These are phyloP conservation scores for Neohortaea acidophila DNA, from an alignment of 495 filamentous ascomycete genomes.

Conservation along the genomic window DNA sequence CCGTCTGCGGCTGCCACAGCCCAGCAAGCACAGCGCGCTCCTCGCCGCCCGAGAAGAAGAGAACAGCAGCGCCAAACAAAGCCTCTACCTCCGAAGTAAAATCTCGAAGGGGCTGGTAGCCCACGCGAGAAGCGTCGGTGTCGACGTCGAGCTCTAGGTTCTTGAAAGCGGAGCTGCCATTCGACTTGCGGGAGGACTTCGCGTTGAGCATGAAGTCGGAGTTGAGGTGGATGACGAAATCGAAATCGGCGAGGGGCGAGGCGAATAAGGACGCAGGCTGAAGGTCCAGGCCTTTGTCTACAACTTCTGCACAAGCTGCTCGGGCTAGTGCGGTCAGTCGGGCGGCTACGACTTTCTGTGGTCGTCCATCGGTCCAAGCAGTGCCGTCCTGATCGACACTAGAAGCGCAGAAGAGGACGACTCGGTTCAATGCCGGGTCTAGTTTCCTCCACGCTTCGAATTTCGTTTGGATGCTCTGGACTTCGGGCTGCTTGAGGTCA, in stretches of 20 bases:
- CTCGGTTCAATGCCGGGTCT: conserved; percentile 74
- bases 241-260: conserved; percentile 55
- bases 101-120: conserved; percentile 32
- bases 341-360: conserved; percentile 66
- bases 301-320: conserved; percentile 47
- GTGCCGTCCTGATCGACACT: conserved; percentile 61
- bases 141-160: conserved; percentile 43
- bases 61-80: conserved; percentile 44
- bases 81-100: conserved; percentile 46
- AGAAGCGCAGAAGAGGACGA: conserved; percentile 68
- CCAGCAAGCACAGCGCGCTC: conserved; percentile 49
- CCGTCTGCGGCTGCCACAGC: conserved; percentile 62
- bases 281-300: conserved; percentile 40
- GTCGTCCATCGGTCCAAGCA: conserved; percentile 61
- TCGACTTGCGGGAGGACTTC: conserved; percentile 22
- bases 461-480: conserved; percentile 47
- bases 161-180: conserved; percentile 40
- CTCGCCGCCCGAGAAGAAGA: conserved; percentile 57
- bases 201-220: conserved; percentile 5
- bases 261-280: conserved; percentile 51
- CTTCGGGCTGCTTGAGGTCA: conserved; percentile 36
- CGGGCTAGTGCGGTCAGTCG: conserved; percentile 70
- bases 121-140: conserved; percentile 28
- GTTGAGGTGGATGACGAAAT: conserved; percentile 65
- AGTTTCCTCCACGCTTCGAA: conserved; percentile 70